phyloP scores from a whole-genome alignment of 2,329 filamentous ascomycete genomes.

The Ophiostoma piceae region DNA sequence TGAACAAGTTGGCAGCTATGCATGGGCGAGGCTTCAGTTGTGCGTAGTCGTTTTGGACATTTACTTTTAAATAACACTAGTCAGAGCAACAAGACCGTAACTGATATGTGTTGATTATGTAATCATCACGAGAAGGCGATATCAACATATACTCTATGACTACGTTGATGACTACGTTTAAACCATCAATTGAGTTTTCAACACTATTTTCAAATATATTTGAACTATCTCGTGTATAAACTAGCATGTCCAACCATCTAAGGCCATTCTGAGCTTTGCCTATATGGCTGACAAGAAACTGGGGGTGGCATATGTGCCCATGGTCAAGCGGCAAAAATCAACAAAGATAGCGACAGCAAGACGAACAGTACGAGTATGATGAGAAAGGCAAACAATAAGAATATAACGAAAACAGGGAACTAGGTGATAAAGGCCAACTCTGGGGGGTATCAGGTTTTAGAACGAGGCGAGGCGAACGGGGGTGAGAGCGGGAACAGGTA shows the following conservation, averaged over 20 bases:
- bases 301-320: neutral
- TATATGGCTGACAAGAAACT: neutral
- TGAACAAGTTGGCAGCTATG: no score
- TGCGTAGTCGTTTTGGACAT: no score
- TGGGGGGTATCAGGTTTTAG: slow-evolving; percentile 23
- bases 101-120: neutral
- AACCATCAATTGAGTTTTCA: neutral
- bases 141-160: no score
- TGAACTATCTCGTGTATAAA: neutral
- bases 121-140: neutral
- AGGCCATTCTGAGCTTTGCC: neutral
- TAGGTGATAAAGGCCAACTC: slow-evolving; percentile 15
- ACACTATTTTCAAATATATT: neutral
- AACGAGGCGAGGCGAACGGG: slow-evolving; percentile 13
- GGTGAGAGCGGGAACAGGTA: neutral
- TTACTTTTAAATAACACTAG: no score
- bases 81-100: no score
- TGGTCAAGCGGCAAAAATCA: neutral
- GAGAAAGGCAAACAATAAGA: neutral
- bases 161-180: no score
- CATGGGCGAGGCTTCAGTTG: no score
- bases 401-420: slow-evolving; percentile 2
- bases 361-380: neutral
- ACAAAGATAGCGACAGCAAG: neutral
- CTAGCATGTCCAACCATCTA: neutral